Evolutionary conservation across 164 flowering plant species (phyloP).

Genomic region (Vitis cinerea): DNA sequence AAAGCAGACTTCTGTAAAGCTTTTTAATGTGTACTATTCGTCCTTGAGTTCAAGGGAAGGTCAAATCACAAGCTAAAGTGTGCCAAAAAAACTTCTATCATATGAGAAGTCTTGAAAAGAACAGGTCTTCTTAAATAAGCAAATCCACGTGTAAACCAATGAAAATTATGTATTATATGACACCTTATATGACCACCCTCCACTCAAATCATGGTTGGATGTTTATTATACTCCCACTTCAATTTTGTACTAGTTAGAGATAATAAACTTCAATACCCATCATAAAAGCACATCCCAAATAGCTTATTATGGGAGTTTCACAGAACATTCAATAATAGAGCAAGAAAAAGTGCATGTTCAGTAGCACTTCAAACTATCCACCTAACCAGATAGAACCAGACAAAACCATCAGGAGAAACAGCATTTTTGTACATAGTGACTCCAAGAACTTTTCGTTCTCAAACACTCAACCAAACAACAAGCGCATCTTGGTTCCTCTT

Average conservation of each 20-base stretch:
- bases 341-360: background rate
- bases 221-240: constrained; percentile 3
- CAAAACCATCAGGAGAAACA: constrained; percentile 1
- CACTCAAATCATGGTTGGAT: background rate
- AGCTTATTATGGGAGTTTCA: constrained; percentile 2
- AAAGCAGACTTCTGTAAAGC: background rate
- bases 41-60: background rate
- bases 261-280: background rate
- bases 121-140: background rate
- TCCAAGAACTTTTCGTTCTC: background rate
- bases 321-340: background rate
- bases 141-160: background rate
- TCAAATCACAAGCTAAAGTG: background rate
- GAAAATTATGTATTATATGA: background rate
- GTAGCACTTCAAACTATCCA: background rate
- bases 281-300: background rate
- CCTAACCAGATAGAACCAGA: constrained; percentile 6
- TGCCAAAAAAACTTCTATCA: background rate
- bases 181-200: background rate
- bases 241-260: background rate
- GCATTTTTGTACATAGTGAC: background rate
- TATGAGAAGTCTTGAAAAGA: background rate
- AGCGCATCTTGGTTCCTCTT: constrained; percentile 1
- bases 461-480: constrained; percentile 1
- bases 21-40: background rate